Evolutionary conservation across 2,329 filamentous ascomycete genomes (phyloP), one percentile per base, ranked within the genome.

Genomic region (Biscogniauxia marginata): DNA sequence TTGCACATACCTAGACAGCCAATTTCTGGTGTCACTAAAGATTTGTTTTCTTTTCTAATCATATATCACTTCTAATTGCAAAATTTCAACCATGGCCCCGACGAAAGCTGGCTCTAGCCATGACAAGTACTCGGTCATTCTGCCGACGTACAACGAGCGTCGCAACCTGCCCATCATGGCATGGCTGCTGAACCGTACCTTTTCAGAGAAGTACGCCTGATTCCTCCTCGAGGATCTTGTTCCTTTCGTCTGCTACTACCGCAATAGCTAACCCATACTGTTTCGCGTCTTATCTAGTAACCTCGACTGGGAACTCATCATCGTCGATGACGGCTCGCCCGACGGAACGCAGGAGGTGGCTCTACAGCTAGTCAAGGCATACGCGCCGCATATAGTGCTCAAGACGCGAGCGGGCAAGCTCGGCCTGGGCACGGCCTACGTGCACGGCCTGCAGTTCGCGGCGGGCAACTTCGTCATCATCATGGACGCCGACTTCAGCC

Each of bases 401-500:
- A 90, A 95, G 77, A 84, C 91, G 21, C 93, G 96, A 70, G 84
- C 91, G 45, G 96, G 96, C 72, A 99, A 98, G 79, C 89, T 97
- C 43, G 93, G 93, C n/a, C 88, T 98, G 50, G 93, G 93, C 65
- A 97, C 93, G 2, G 93, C 93, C 49, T 98, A 98, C 78, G 91
- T 97, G 43, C 93, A 97, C 76, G 93, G 93, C 52, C 83, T 99
- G 58, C 85, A 96, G 74, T 98, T 90, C 72, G 89, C 84, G 21
- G 92, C 87, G 20, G 95, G 95, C 68, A 97, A 96, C 83, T 98
- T 87, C 71, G 91, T 99, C 72, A 91, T 99, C 81, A 99, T 99
- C 83, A 99, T 99, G 95, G 95, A 99, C 80, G 95, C 96, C 76
- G 95, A 99, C 78, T 99, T 99, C 83, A 91, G 86, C 67, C 95